phyloP scores from a whole-genome alignment of 768 basidiomycete species.

The Russula griseocarnosa region DNA sequence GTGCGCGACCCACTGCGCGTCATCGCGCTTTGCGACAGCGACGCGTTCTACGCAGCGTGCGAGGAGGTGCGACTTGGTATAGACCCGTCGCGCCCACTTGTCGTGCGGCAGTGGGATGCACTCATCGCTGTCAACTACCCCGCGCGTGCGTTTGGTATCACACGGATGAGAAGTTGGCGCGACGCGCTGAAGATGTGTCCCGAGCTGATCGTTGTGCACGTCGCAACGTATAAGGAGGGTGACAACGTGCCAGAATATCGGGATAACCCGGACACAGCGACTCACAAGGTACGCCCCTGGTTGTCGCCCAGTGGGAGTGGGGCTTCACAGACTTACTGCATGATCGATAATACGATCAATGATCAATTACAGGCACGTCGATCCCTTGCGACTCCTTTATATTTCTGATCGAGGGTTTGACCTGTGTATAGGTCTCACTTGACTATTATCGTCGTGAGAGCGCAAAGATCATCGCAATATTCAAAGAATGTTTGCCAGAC shows the following conservation, averaged over 20 bases:
- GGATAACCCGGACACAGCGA: constrained; percentile 81
- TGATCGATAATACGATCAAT: not conserved
- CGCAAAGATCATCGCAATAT: constrained; percentile 76
- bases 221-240: constrained; percentile 90
- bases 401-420: not conserved
- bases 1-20: constrained; percentile 75
- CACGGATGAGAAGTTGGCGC: constrained; percentile 78
- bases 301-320: not conserved
- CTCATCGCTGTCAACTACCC: constrained; percentile 96
- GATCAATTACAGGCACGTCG: constrained; percentile 1
- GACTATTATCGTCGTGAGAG: constrained; percentile 92
- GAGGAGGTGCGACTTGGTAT: constrained; percentile 78
- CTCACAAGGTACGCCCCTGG: constrained; percentile 76
- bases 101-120: constrained; percentile 84
- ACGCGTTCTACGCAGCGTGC: constrained; percentile 80
- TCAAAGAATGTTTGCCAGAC: constrained; percentile 71
- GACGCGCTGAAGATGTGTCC: constrained; percentile 88
- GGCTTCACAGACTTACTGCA: not conserved
- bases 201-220: constrained; percentile 79
- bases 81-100: constrained; percentile 59
- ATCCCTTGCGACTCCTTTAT: not conserved
- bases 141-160: constrained; percentile 88
- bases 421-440: constrained; percentile 64
- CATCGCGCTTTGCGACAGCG: constrained; percentile 88
- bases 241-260: constrained; percentile 86